Evolutionary conservation across 345 rosid species (phyloP).

Genomic region (Ceriops zippeliana): DNA sequence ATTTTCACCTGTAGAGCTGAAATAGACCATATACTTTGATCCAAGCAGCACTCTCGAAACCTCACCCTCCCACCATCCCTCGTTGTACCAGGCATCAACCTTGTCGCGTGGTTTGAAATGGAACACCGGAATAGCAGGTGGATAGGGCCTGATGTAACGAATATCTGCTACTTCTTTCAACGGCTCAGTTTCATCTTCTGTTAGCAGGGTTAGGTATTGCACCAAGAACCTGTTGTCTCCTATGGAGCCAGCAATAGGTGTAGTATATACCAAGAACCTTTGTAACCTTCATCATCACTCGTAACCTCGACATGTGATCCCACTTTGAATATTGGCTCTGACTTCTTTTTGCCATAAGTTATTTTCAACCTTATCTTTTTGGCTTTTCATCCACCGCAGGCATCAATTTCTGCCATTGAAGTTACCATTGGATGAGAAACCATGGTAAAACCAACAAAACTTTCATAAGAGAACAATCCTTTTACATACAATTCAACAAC

Average conservation of each 20-base stretch:
- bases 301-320: constrained; percentile 17
- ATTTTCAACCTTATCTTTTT: constrained; percentile 28
- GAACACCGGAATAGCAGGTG: not conserved
- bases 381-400: constrained; percentile 15
- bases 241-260: constrained; percentile 3
- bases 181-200: constrained; percentile 5
- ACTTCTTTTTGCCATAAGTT: constrained; percentile 9
- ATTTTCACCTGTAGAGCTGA: constrained; percentile 9
- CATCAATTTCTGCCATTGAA: constrained; percentile 20
- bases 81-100: constrained; percentile 24
- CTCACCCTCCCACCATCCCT: constrained; percentile 25
- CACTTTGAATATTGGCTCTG: constrained; percentile 15
- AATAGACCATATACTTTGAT: constrained; percentile 12
- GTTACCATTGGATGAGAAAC: not conserved
- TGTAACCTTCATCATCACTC: constrained; percentile 24
- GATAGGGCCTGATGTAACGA: constrained; percentile 9
- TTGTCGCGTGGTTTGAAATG: constrained; percentile 11
- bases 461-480: not conserved
- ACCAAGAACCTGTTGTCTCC: constrained; percentile 17
- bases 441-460: not conserved
- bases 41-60: constrained; percentile 7
- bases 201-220: constrained; percentile 10
- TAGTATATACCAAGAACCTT: constrained; percentile 23
- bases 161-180: constrained; percentile 8
- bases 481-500: not conserved